These are phyloP conservation scores for Beauveria pseudobassiana DNA, from an alignment of 2,329 filamentous ascomycete species.

Conservation along the genomic window DNA sequence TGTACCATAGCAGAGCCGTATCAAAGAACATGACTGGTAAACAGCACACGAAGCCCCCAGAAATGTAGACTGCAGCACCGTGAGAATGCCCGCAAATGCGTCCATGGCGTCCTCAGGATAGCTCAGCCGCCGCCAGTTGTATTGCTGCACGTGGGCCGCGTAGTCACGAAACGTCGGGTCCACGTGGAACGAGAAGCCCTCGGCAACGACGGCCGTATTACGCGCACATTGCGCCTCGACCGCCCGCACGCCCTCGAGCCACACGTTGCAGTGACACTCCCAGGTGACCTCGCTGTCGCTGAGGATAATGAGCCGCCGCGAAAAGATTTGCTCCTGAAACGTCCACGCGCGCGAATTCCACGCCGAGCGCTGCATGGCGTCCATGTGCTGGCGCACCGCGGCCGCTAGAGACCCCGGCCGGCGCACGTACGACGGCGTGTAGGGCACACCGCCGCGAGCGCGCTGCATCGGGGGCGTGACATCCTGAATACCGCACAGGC, in stretches of 20 bases:
- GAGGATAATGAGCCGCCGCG: slow-evolving; percentile 2
- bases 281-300: background rate
- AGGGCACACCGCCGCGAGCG: background rate
- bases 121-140: slow-evolving; percentile 7
- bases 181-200: slow-evolving; percentile 4
- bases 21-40: slow-evolving; percentile 12
- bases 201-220: slow-evolving; percentile 5
- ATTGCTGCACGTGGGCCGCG: slow-evolving; percentile 2
- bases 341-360: slow-evolving; percentile 8
- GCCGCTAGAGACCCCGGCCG: background rate
- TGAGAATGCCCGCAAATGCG: slow-evolving; percentile 11
- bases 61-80: slow-evolving; percentile 9
- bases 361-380: background rate
- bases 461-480: background rate
- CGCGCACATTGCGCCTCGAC: slow-evolving; percentile 6
- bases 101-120: slow-evolving; percentile 8
- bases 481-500: background rate
- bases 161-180: slow-evolving; percentile 3
- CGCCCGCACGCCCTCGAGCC: slow-evolving; percentile 10
- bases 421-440: slow-evolving; percentile 5
- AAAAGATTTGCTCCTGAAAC: slow-evolving; percentile 12
- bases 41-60: slow-evolving; percentile 10
- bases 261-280: slow-evolving; percentile 12
- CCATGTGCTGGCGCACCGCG: background rate
- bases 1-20: slow-evolving; percentile 10